Evolutionary conservation across 805 yeast genomes (phyloP), one percentile per base, ranked within the genome.

Genomic region (Metschnikowia koreensis): DNA sequence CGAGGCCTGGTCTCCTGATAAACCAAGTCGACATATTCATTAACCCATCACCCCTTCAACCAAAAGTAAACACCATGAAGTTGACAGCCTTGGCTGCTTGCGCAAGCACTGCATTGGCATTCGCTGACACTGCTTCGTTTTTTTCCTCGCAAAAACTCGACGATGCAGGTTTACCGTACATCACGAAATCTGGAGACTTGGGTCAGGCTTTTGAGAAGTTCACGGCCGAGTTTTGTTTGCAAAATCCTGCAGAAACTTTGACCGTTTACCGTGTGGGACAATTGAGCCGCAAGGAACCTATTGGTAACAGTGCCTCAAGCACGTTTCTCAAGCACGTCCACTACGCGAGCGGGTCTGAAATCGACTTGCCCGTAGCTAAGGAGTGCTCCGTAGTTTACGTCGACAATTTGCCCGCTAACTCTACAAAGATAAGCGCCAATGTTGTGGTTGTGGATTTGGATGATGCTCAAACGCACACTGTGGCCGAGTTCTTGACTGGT

Each of bases 241-340:
- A 47, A 7, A 12, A 29, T 11, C 54, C 57, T 15, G 51, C 49
- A 17, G 56, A 60, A 7, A 54, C 55, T 42, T 50, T 68, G 56
- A 49, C 55, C 39, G 58, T 70, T 33, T 69, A 66, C 55, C 57
- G 73, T 28, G 72, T 67, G 37, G 41, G 49, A 26, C 56, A 58
- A 46, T 62, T 67, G 52, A 41, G 46, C 22, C 40, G 45, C 17
- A 48, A 42, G 15, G 41, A 45, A 11, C 54, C 46, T 17, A 45
- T 17, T 39, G 29, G 8, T 2, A 15, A 29, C 41, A 22, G 38
- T 31, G 41, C 46, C 7, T 46, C 46, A 29, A 38, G 44, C 15
- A 46, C 55, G 9, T 55, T 47, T 47, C 38, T 54, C 44, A 41
- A 48, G 41, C 60, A 59, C 40, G 62, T 59, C 27, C 61, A 56